Base-by-base conservation (phyloP, 768 basidiomycete species). In the Pisolithus tinctorius region DNA sequence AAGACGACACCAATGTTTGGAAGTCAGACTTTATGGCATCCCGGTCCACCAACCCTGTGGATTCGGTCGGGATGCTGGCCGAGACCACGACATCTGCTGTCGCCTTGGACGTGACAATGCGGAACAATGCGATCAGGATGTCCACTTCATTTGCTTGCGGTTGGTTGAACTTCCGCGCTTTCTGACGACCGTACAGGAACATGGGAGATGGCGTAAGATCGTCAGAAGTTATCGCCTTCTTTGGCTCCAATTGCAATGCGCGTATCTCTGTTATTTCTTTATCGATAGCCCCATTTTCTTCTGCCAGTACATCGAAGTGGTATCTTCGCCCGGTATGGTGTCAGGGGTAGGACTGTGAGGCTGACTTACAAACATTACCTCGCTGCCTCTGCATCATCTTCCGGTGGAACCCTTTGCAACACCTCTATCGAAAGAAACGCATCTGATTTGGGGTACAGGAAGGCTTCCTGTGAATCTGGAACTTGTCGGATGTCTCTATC, bases 381-480 rank as follows among this genome's bases (percentile, higher is more conserved):
- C 58, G 81, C 79, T 45, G 91, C 91, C 42, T 85, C 80, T 41
- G 72, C 61, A 36, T 75, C 72, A 50, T 81, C 75, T 11, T 62
- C 55, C n/a, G 69, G 66, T 31, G 82, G 74, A 25, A 95, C 91
- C 52, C 82, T 74, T 64, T 91, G 68, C 11, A 97, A 71, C 23
- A 96, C 79, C 63, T 99, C 96, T 26, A 96, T 69, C 46, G 98
- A 78, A 55, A 94, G 77, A 61, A 86, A 92, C 58, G 83, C 72
- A 45, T 76, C 75, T 5, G 83, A 86, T 25, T 80, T 68, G 6
- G 79, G 78, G 49, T 83, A 84, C 50, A 96, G 65, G 69, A 92
- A 87, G 39, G 96, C 95, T 63, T 98, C 96, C 67, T 99, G 95
- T 4, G 82, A 92, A 64, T 98, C 88, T 13, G 96, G 94, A 11